phyloP scores from a whole-genome alignment of 2,329 filamentous ascomycete genomes.

The Xylariales sp. region DNA sequence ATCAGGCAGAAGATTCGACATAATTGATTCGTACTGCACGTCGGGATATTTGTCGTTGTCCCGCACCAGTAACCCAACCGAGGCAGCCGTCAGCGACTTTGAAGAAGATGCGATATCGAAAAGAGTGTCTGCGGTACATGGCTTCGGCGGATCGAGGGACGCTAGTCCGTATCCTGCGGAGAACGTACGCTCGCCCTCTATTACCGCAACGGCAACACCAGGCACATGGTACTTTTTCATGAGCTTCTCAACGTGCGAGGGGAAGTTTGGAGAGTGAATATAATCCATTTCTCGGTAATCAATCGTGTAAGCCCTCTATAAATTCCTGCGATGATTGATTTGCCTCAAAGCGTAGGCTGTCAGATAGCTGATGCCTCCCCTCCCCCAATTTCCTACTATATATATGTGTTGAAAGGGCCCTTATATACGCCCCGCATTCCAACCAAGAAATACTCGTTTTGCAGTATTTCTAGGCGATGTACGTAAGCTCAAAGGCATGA shows the following conservation, averaged over 20 bases:
- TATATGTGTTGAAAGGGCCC: neutral
- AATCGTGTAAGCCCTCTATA: neutral
- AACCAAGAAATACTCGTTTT: neutral
- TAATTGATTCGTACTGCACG: slow-evolving; percentile 43
- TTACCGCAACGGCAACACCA: slow-evolving; percentile 42
- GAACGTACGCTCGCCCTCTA: slow-evolving; percentile 37
- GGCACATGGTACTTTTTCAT: slow-evolving; percentile 43
- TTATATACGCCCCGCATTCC: neutral
- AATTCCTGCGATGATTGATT: neutral
- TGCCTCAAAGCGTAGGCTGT: neutral
- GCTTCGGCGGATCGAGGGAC: slow-evolving; percentile 43
- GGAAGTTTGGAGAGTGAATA: slow-evolving; percentile 35
- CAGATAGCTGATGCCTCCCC: neutral
- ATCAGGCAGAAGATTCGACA: slow-evolving; percentile 43
- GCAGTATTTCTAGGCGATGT: neutral
- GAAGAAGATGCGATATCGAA: slow-evolving; percentile 49
- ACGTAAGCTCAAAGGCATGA: slow-evolving; percentile 7
- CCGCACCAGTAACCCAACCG: slow-evolving; percentile 48
- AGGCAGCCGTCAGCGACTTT: slow-evolving; percentile 45
- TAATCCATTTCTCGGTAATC: slow-evolving; percentile 35
- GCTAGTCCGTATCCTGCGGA: slow-evolving; percentile 45
- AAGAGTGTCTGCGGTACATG: slow-evolving; percentile 44
- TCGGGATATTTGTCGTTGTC: slow-evolving; percentile 49
- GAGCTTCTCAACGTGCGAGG: slow-evolving; percentile 34
- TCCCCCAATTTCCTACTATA: neutral